Percentiles rank a stretch among this genome's conserved stretches.
phyloP scores from a whole-genome alignment of 2,329 filamentous ascomycete genomes.

The Epichloe uncinata region DNA sequence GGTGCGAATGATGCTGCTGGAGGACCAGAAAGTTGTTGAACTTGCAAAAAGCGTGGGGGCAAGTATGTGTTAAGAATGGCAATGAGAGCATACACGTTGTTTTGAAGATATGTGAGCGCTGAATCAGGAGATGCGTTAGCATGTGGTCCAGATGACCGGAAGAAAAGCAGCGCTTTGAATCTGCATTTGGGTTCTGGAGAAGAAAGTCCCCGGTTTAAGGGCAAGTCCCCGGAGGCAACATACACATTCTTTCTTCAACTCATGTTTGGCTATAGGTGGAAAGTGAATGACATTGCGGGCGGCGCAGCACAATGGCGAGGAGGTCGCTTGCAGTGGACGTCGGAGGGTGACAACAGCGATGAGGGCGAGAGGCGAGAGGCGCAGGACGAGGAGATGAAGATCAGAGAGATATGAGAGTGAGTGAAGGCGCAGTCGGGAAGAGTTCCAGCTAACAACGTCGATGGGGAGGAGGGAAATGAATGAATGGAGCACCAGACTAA shows the following conservation, averaged over 20 bases:
- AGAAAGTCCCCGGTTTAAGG: not conserved
- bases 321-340: not conserved
- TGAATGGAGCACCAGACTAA: not conserved
- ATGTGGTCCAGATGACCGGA: constrained; percentile 4
- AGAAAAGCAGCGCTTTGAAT: not conserved
- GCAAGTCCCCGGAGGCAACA: constrained; percentile 11
- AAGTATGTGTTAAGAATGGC: not conserved
- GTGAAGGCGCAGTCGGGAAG: not conserved
- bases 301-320: constrained; percentile 16
- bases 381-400: not conserved
- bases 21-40: not conserved
- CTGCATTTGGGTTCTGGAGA: not conserved
- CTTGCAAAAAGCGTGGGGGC: not conserved
- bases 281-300: constrained; percentile 21
- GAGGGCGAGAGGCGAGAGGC: not conserved
- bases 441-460: not conserved
- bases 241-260: constrained; percentile 30
- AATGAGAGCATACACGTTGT: constrained; percentile 31
- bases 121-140: constrained; percentile 8
- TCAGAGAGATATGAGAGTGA: not conserved
- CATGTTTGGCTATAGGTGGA: constrained; percentile 23
- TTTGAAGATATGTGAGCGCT: constrained; percentile 37
- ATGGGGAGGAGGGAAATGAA: not conserved
- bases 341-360: not conserved
- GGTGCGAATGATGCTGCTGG: not conserved